phyloP scores from a whole-genome alignment of 495 filamentous ascomycete species.

The Xylaria longipes region DNA sequence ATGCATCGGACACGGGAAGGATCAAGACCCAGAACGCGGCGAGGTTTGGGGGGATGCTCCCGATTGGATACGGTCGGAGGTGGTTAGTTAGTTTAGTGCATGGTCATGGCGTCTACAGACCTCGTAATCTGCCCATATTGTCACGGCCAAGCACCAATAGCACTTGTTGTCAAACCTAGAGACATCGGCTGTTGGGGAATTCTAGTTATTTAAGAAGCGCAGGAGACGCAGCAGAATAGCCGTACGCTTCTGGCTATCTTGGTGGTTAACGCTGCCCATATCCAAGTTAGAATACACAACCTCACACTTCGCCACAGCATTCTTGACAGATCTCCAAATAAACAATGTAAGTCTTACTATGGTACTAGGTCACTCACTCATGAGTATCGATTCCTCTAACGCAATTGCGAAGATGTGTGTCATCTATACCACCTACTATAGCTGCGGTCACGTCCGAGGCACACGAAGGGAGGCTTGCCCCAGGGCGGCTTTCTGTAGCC shows the following conservation, averaged over 20 bases:
- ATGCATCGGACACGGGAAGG: conserved; percentile 6
- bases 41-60: not conserved
- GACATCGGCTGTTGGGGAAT: not conserved
- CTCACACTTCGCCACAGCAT: not conserved
- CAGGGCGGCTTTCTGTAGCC: conserved; percentile 13
- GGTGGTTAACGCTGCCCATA: not conserved
- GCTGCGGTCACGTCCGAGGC: conserved; percentile 10
- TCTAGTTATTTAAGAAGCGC: not conserved
- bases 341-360: not conserved
- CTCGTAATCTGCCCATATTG: not conserved
- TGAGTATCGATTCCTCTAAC: not conserved
- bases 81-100: not conserved
- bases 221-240: not conserved
- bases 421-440: conserved; percentile 15
- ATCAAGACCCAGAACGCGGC: not conserved
- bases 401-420: not conserved
- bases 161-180: too few species aligned
- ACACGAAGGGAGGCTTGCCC: conserved; percentile 11
- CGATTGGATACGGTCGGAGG: not conserved
- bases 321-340: not conserved
- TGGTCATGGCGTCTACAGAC: conserved; percentile 1
- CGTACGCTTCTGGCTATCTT: not conserved
- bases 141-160: conserved; percentile 9
- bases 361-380: not conserved
- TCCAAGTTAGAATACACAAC: not conserved